Evolutionary conservation across 2,329 filamentous ascomycete species (phyloP).

Genomic region (Cercospora sojina): DNA sequence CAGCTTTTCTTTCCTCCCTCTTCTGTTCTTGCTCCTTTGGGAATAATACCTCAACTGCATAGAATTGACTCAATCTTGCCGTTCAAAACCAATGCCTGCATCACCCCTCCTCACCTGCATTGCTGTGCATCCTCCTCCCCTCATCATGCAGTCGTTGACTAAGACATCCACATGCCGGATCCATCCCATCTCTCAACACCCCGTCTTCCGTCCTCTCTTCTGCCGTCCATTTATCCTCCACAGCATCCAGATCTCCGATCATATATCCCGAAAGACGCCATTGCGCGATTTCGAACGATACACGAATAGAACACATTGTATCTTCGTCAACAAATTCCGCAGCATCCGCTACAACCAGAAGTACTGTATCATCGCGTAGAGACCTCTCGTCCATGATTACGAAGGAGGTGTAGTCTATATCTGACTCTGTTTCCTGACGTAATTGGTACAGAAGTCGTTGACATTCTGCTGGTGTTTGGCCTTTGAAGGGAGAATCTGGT

Average conservation of each 20-base stretch:
- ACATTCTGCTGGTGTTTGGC: neutral
- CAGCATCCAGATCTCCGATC: neutral
- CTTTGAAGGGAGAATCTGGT: neutral
- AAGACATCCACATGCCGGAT: neutral
- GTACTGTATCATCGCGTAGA: neutral
- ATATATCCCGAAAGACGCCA: neutral
- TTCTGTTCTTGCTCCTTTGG: neutral
- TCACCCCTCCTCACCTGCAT: neutral
- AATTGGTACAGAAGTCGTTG: neutral
- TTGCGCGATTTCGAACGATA: neutral
- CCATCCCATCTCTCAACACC: neutral
- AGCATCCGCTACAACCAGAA: neutral
- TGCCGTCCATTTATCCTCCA: neutral
- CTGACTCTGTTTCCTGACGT: neutral
- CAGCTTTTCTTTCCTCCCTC: neutral
- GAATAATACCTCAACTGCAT: neutral
- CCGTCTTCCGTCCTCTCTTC: neutral
- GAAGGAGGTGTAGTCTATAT: neutral
- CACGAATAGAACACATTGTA: neutral
- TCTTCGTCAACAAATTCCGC: neutral
- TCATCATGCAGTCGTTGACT: neutral
- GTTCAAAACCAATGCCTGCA: neutral
- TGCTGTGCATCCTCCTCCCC: neutral
- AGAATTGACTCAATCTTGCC: neutral
- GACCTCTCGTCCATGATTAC: slow-evolving; percentile 3